A percentile compares a stretch with the other conserved stretches of the same genome.
These are phyloP conservation scores for Leishmania aethiopica DNA, from an alignment of 208 protist genomes.

Conservation along the genomic window DNA sequence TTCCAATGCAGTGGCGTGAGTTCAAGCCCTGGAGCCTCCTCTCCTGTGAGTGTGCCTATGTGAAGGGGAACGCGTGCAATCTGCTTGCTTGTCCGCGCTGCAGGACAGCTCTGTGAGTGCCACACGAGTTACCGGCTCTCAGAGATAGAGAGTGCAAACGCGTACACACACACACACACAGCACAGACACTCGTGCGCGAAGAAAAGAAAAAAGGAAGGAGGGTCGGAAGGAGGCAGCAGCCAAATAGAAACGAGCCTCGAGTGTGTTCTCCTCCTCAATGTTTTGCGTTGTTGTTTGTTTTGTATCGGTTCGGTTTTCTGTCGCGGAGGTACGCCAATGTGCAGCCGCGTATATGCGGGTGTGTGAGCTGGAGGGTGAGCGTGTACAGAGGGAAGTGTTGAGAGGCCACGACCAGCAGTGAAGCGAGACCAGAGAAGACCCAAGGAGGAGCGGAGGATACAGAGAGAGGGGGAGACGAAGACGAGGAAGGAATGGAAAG, in stretches of 20 bases:
- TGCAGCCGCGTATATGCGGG: neutral
- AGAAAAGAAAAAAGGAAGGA: neutral
- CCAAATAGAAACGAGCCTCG: neutral
- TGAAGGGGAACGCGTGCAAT: neutral
- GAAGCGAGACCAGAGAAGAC: neutral
- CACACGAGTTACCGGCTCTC: neutral
- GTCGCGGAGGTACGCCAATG: neutral
- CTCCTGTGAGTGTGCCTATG: neutral
- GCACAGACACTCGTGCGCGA: neutral
- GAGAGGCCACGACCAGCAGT: neutral
- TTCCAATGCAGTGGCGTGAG: neutral
- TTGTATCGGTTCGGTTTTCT: neutral
- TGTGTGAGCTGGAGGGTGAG: neutral
- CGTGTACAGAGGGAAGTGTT: neutral
- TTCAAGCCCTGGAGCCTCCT: neutral
- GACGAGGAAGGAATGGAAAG: neutral
- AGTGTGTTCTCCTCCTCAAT: neutral
- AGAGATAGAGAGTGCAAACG: neutral
- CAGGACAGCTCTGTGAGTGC: neutral
- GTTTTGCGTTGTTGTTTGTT: neutral
- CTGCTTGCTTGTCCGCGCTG: too few species aligned
- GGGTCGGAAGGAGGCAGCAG: neutral
- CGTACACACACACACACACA: neutral
- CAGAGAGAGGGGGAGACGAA: neutral
- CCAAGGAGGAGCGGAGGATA: neutral